Base-by-base conservation (phyloP, 345 rosid species). In the Corymbia maculata region DNA sequence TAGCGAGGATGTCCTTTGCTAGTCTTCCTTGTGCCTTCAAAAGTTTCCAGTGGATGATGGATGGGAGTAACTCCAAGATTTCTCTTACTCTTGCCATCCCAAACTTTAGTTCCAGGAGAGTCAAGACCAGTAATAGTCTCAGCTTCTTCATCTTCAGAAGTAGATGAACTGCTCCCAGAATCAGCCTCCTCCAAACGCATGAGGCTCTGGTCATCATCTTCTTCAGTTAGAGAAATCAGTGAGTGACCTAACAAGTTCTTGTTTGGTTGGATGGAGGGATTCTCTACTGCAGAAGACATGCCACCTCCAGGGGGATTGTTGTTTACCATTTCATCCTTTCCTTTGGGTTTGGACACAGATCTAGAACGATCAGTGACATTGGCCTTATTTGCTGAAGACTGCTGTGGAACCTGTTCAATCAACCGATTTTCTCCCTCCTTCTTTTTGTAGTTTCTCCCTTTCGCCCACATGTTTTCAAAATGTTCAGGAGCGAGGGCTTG, bases 31-130 rank as follows among this genome's bases (percentile, higher is more conserved):
- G 89, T 86, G 82, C 94, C 92, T 79, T 89, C 93, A 90, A 92
- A 92, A 92, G 93, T 93, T 94, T 98, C 99, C 91, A 98, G 98
- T 11, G 99, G 99, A 93, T 97, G 99, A 92, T 95, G 99, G 91
- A 98, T 95, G 87, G 88, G 95, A 79, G 98, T 93, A 88, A 93
- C 94, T 89, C 93, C 89, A 89, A 89, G 89, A 89, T 94, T 97
- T 94, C 97, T 96, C 88, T 97, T 97, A 42, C 93, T 96, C 91
- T 92, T 95, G 57, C 94, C 97, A 95, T 98, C 98, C 99, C 99
- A 98, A 92, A 98, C 99, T 92, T 94, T 95, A 86, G 96, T 98
- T 90, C 94, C 99, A 66, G 98, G 98, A 90, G 97, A 94, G 91
- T 90, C 98, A 90, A 98, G 94, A 90, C 99, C 99, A 26, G 94